Evolutionary conservation across 805 yeast species (phyloP), one percentile per base, ranked within the genome.

Genomic region (Metschnikowia lunata): DNA sequence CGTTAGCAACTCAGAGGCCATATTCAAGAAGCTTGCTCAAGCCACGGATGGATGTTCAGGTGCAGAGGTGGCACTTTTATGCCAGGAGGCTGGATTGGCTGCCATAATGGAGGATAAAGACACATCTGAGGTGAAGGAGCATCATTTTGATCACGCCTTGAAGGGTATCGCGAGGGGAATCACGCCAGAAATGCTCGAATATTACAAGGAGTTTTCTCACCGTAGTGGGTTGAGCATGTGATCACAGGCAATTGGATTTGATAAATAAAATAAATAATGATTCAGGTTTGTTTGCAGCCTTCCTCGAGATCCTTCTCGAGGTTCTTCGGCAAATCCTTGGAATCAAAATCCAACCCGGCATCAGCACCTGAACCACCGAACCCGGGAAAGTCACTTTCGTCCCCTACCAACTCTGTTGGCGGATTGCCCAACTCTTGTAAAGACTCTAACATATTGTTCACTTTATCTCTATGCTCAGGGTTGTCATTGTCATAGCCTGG

Each of bases 11-110:
- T 43, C 55, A 3, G 65, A 69, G 0, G 74, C 71, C 14, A 78
- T 77, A 23, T 61, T 87, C 23, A 67, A 68, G 1, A 65, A 61
- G 8, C 64, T 88, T 9, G 89, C 95, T 0, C 62, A 55, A 1
- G 56, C 66, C 6, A 86, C 97, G 0, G 91, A 85, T 0, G 98
- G 99, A 0, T 89, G 95, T 58, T 89, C 97, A 0, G 99, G 99
- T 31, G 97, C 98, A 0, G 99, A 93, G 63, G 87, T 93, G 32
- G 95, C 90, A 0, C 72, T 89, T 15, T 62, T 91, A 15, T 88
- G 97, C 56, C 98, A 90, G 62, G 97, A 91, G 63, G 97, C 98
- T 0, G 99, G 99, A 2, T 67, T 93, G 10, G 79, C 85, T n/a
- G 97, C 98, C 0, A 82, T 93, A 46, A 88, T 88, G 83, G 96